A percentile compares a stretch with the other conserved stretches of the same genome.
Evolutionary conservation across 306 rosid species (phyloP).

Genomic region (Begonia loranthoides): DNA sequence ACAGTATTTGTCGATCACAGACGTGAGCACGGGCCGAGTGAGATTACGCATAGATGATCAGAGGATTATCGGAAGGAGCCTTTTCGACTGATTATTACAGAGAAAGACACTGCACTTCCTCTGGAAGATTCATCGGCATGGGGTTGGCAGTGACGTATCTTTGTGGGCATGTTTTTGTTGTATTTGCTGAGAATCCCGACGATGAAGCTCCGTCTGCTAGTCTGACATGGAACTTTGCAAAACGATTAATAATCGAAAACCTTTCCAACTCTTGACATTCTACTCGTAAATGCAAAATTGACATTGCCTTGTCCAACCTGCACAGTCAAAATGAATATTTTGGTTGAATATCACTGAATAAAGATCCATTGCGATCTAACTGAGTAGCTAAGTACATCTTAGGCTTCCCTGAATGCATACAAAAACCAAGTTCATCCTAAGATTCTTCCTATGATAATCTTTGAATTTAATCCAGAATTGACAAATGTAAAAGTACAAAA

Average conservation of each 20-base stretch:
- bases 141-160: constrained; percentile 34
- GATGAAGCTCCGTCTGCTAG: constrained; percentile 26
- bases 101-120: constrained; percentile 36
- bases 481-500: background rate
- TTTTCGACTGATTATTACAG: constrained; percentile 23
- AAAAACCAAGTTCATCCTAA: background rate
- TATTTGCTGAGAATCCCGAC: constrained; percentile 14
- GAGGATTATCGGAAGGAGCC: constrained; percentile 13
- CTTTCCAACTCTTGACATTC: constrained; percentile 49
- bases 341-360: too few relatives aligned
- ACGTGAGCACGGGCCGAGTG: constrained; percentile 8
- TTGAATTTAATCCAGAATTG: background rate
- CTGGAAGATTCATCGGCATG: constrained; percentile 36
- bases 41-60: constrained; percentile 12
- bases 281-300: constrained; percentile 27
- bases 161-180: constrained; percentile 17
- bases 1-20: constrained; percentile 15
- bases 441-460: background rate
- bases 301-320: constrained; percentile 35
- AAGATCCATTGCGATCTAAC: too few relatives aligned
- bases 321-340: constrained; percentile 7
- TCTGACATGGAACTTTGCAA: constrained; percentile 42
- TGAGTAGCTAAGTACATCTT: too few relatives aligned
- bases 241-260: constrained; percentile 42
- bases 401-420: too few relatives aligned